Evolutionary conservation across 2,329 filamentous ascomycete species (phyloP).

Genomic region (Cercospora sp.): DNA sequence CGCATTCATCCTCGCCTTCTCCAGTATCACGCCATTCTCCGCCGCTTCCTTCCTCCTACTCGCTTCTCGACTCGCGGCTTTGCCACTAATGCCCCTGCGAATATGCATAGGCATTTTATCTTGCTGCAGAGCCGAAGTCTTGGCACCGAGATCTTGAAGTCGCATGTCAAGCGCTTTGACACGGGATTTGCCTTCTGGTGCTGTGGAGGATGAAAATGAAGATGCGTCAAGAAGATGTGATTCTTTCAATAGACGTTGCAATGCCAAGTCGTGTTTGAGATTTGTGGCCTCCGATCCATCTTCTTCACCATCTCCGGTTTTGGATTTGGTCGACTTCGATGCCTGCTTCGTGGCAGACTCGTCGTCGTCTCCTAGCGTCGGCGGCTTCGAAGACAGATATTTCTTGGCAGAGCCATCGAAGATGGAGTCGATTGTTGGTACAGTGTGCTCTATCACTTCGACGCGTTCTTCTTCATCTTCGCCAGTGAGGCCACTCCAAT

Average conservation of each 20-base stretch:
- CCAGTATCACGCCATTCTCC: slow-evolving; percentile 88
- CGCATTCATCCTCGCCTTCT: slow-evolving; percentile 53
- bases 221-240: slow-evolving; percentile 77
- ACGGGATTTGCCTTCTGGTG: slow-evolving; percentile 65
- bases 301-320: slow-evolving; percentile 38
- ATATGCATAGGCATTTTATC: slow-evolving; percentile 86
- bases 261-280: slow-evolving; percentile 85
- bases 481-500: slow-evolving; percentile 65
- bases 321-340: slow-evolving; percentile 27
- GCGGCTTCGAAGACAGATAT: slow-evolving; percentile 63
- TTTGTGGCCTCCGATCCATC: slow-evolving; percentile 63
- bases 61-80: slow-evolving; percentile 64
- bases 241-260: slow-evolving; percentile 87
- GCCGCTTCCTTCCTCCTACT: slow-evolving; percentile 74
- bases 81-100: slow-evolving; percentile 77
- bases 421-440: slow-evolving; percentile 39
- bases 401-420: slow-evolving; percentile 59
- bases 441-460: slow-evolving; percentile 46
- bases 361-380: slow-evolving; percentile 34
- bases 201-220: slow-evolving; percentile 52
- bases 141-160: slow-evolving; percentile 77
- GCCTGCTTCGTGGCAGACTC: slow-evolving; percentile 22
- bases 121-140: slow-evolving; percentile 71
- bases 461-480: slow-evolving; percentile 42
- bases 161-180: slow-evolving; percentile 82